A percentile compares a stretch with the other conserved stretches of the same genome.
phyloP scores from a whole-genome alignment of 2,329 filamentous ascomycete genomes.

The Dactylellina sp. region DNA sequence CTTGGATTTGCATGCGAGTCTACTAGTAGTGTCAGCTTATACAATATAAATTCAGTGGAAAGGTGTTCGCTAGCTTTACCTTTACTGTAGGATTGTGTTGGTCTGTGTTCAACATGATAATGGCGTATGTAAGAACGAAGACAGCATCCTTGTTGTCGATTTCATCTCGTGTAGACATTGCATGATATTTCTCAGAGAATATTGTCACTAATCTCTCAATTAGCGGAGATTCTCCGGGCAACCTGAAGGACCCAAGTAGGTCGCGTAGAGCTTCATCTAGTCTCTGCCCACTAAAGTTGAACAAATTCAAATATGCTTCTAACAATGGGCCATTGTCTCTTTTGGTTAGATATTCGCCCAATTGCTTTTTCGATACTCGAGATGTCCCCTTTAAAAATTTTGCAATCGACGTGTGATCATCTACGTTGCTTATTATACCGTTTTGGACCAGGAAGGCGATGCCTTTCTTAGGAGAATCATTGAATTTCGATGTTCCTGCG shows the following conservation, averaged over 20 bases:
- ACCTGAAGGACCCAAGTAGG: conserved; percentile 89
- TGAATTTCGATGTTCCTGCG: conserved; percentile 88
- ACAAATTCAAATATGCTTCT: conserved; percentile 83
- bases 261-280: conserved; percentile 90
- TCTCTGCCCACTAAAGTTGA: conserved; percentile 86
- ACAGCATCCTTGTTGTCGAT: conserved; percentile 88
- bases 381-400: conserved; percentile 87
- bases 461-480: conserved; percentile 90
- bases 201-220: conserved; percentile 91
- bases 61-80: conserved; percentile 32
- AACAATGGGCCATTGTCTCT: conserved; percentile 86
- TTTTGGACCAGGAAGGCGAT: conserved; percentile 86
- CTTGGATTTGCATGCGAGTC: conserved; percentile 84
- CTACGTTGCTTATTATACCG: conserved; percentile 82
- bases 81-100: conserved; percentile 94
- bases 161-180: conserved; percentile 75
- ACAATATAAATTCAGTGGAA: neutral
- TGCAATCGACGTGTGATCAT: conserved; percentile 82
- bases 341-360: conserved; percentile 95
- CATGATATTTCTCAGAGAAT: conserved; percentile 84
- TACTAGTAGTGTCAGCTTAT: conserved; percentile 66
- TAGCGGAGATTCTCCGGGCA: conserved; percentile 90
- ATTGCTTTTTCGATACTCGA: conserved; percentile 85
- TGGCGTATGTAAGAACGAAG: conserved; percentile 91
- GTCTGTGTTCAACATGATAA: conserved; percentile 97